These are phyloP conservation scores for Microsporum ferrugineum DNA, from an alignment of 2,329 filamentous ascomycete species.

Conservation along the genomic window DNA sequence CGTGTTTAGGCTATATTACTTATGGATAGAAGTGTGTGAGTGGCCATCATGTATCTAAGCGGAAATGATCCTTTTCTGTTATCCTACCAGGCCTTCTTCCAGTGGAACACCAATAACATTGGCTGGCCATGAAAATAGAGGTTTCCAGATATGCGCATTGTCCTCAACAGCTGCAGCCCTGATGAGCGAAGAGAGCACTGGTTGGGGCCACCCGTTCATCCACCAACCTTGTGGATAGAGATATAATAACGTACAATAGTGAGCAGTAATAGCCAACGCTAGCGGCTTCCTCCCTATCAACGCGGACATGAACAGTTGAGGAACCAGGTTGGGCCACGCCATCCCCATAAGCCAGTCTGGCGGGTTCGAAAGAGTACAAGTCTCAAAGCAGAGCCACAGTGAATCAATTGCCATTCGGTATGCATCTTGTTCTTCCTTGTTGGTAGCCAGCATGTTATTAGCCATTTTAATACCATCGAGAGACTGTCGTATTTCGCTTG, in stretches of 20 bases:
- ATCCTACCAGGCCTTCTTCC: not conserved
- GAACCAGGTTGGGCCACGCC: slow-evolving; percentile 49
- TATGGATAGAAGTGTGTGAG: too few species aligned
- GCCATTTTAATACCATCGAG: not conserved
- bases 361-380: slow-evolving; percentile 10
- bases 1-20: too few species aligned
- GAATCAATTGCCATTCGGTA: slow-evolving; percentile 14
- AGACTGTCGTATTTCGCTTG: not conserved
- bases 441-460: not conserved
- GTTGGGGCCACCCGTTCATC: slow-evolving; percentile 54
- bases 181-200: slow-evolving; percentile 42
- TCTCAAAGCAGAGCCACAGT: slow-evolving; percentile 14
- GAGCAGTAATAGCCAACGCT: slow-evolving; percentile 51
- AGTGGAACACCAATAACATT: not conserved
- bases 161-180: not conserved
- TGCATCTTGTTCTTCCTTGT: slow-evolving; percentile 12
- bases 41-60: too few species aligned
- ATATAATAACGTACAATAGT: slow-evolving; percentile 54
- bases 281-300: slow-evolving; percentile 49
- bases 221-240: slow-evolving; percentile 54
- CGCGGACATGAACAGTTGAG: slow-evolving; percentile 51
- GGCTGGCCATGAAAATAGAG: not conserved
- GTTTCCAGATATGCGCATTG: too few species aligned
- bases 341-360: slow-evolving; percentile 36
- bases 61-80: not conserved